Conservation (phyloP, 305 asterid genomes). For the Fraxinus sp. region DNA sequence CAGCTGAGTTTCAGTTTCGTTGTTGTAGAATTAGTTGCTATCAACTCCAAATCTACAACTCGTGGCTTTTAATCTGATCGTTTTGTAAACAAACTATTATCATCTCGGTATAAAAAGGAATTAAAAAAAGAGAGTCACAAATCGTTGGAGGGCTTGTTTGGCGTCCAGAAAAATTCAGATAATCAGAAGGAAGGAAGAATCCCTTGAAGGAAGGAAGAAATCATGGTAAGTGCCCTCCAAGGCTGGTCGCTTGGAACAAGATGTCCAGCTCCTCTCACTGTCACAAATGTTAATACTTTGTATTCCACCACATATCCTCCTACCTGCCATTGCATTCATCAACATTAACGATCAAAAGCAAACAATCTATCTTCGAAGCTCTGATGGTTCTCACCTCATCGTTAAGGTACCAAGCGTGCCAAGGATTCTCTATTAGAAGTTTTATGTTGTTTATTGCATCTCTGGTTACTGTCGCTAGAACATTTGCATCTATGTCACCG, state of each 20-base stretch:
- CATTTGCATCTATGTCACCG: conserved; percentile 40
- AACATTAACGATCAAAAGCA: not conserved
- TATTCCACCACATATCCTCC: conserved; percentile 47
- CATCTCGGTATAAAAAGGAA: no score
- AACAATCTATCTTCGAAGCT: not conserved
- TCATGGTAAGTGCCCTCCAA: conserved; percentile 30
- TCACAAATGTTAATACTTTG: conserved; percentile 35
- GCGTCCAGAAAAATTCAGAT: not conserved
- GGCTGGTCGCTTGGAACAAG: conserved; percentile 42
- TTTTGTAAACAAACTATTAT: no score
- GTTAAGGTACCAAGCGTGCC: conserved; percentile 42
- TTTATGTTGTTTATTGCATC: conserved; percentile 35
- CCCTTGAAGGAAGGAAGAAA: conserved; percentile 42
- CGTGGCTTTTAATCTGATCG: no score
- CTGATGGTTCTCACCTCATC: conserved; percentile 27
- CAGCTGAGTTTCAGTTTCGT: no score
- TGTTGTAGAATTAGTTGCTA: no score
- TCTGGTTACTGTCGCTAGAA: conserved; percentile 38
- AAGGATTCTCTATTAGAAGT: conserved; percentile 27
- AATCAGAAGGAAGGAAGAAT: conserved; percentile 23
- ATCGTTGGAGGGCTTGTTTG: not conserved
- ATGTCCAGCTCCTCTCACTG: conserved; percentile 51
- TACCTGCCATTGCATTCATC: conserved; percentile 25
- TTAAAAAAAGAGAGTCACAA: no score
- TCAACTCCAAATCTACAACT: no score